Percentiles rank a stretch among this genome's conserved stretches.
Evolutionary conservation across 176 grass and related monocot genomes (phyloP).

Genomic region (Neostapfia colusana): DNA sequence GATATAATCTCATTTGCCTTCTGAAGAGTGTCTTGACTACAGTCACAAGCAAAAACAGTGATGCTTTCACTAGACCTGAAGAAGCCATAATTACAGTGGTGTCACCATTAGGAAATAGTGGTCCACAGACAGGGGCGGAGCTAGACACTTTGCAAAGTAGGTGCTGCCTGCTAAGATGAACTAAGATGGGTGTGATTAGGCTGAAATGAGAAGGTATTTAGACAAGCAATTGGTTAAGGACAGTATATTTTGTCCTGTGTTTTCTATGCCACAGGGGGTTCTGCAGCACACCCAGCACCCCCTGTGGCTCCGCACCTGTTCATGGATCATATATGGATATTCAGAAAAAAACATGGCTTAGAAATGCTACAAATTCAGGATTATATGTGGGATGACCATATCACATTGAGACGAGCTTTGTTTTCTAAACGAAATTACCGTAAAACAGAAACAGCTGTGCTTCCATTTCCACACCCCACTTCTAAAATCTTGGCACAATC

Average conservation of each 20-base stretch:
- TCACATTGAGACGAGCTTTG: not conserved
- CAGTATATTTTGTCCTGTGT: too few species aligned
- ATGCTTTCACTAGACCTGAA: conserved; percentile 71
- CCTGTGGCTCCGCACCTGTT: too few species aligned
- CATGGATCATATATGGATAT: not conserved
- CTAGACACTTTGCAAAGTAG: too few species aligned
- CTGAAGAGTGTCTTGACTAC: conserved; percentile 84
- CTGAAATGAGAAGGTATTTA: too few species aligned
- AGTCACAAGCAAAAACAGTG: conserved; percentile 89
- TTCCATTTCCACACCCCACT: conserved; percentile 91
- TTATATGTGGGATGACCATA: not conserved
- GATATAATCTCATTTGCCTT: conserved; percentile 75
- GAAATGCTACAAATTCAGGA: not conserved
- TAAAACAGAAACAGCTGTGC: conserved; percentile 61
- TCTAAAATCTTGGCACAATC: conserved; percentile 61
- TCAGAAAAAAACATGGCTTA: not conserved
- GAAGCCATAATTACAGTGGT: conserved; percentile 25
- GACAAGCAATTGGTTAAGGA: too few species aligned
- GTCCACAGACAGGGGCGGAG: too few species aligned
- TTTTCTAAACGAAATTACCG: conserved; percentile 43
- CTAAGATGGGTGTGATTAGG: too few species aligned
- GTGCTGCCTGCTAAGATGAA: too few species aligned
- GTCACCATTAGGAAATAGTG: conserved; percentile 28
- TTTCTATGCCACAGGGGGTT: too few species aligned
- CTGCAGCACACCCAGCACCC: too few species aligned